Conservation (phyloP, 2,329 filamentous ascomycete species). For the Gaeumannomyces tritici region DNA sequence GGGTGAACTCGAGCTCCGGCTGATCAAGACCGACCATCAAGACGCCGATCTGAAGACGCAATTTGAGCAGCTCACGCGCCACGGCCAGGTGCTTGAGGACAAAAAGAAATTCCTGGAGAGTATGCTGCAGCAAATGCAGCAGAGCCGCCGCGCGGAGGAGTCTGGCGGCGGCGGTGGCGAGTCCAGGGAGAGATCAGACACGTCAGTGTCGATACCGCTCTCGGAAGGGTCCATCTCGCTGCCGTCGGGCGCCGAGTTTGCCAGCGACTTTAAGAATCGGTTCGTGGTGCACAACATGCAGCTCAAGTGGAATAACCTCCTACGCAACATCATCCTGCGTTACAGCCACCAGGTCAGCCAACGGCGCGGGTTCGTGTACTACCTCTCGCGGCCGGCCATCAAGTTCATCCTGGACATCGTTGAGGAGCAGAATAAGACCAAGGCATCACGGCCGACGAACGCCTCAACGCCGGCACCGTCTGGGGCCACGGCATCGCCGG, state of each 20-base stretch:
- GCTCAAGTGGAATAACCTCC: slow-evolving; percentile 94
- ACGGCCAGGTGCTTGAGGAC: slow-evolving; percentile 45
- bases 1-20: slow-evolving; percentile 65
- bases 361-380: slow-evolving; percentile 92
- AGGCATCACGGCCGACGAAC: slow-evolving; percentile 25
- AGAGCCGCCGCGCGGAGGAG: slow-evolving; percentile 14
- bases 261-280: slow-evolving; percentile 93
- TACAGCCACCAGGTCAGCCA: slow-evolving; percentile 98
- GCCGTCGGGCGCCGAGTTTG: slow-evolving; percentile 67
- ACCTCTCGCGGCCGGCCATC: slow-evolving; percentile 87
- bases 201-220: slow-evolving; percentile 29
- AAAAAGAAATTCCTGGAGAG: slow-evolving; percentile 49
- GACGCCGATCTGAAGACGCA: slow-evolving; percentile 45
- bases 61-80: slow-evolving; percentile 48
- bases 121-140: slow-evolving; percentile 40
- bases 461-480: slow-evolving; percentile 1
- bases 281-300: slow-evolving; percentile 98
- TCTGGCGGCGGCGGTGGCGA: slow-evolving; percentile 17
- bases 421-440: slow-evolving; percentile 78
- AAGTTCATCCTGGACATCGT: slow-evolving; percentile 98
- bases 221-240: slow-evolving; percentile 50
- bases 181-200: slow-evolving; percentile 20
- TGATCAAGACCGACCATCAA: slow-evolving; percentile 37
- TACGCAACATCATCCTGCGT: slow-evolving; percentile 91
- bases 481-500: slow-evolving; percentile 17